Base-by-base conservation (phyloP, 495 filamentous ascomycete species). In the Extremus antarcticus region DNA sequence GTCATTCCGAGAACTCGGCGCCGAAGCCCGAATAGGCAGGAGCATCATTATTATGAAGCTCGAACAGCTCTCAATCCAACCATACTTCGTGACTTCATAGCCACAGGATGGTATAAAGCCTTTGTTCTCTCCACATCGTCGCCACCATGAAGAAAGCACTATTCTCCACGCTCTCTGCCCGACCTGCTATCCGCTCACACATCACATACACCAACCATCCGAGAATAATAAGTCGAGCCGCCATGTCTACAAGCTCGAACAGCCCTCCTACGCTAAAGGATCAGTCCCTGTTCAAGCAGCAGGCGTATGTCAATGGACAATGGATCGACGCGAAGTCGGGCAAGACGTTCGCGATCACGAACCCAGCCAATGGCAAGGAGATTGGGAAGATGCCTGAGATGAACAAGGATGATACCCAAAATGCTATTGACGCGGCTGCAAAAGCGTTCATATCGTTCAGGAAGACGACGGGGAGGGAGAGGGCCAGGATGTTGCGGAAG, bases 361-460 rank as follows among this genome's bases (percentile, higher is more conserved):
- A 95, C 66, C 90, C 90, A 0, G 81, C 87, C 10, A 87, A 85
- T 21, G 86, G 83, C 50, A 78, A 87, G 56, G 62, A 85, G 21
- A 90, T 96, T 62, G 87, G 86, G 56, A 87, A 79, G 17, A 85
- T 83, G 67, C 90, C 90, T 47, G 90, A 96, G 60, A 88, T 91
- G 71, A 74, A 78, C 57, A 73, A 75, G 47, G 68, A 76, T 50
- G 90, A 96, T 68, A 87, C 85, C 29, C 78, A 87, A 63, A 77
- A 71, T 50, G 89, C 90, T 61, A 91, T 95, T 66, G 68, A 80
- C 22, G 84, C 85, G 38, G 89, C 89, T 45, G 77, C 78, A 3
- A 79, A 74, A 1, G 88, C 90, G 1, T 86, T 95, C 65, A 77
- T 82, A 38, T 74, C 75, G 49, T 95, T 90, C 75, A 82, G 85